Evolutionary conservation across 163 green algal genomes (phyloP).

Genomic region (Volvox carteri): DNA sequence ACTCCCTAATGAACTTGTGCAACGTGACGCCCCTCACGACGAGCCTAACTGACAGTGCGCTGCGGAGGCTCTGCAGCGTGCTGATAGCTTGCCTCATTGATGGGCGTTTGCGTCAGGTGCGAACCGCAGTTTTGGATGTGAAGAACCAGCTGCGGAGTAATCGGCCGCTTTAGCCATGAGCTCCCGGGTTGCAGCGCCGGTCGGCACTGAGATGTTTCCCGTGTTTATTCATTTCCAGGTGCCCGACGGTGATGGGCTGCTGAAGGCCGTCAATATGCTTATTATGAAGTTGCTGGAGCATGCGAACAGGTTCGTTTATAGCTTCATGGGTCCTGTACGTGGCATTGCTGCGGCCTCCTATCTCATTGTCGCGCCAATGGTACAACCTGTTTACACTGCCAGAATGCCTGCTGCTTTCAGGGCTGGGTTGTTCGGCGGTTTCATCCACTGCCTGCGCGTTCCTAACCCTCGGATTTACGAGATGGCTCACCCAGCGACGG

Average conservation of each 20-base stretch:
- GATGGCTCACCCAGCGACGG: slow-evolving; percentile 11
- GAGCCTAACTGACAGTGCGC: slow-evolving; percentile 14
- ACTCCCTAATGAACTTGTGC: slow-evolving; percentile 93
- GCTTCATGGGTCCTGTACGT: too few species aligned
- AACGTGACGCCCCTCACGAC: slow-evolving; percentile 17
- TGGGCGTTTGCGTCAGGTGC: slow-evolving; percentile 67
- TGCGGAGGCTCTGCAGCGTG: slow-evolving; percentile 42
- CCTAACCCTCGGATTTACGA: slow-evolving; percentile 49
- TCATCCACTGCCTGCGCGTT: slow-evolving; percentile 55
- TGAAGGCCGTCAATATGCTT: slow-evolving; percentile 96
- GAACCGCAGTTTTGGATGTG: too few species aligned
- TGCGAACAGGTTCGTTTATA: slow-evolving; percentile 69
- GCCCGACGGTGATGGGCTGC: slow-evolving; percentile 85
- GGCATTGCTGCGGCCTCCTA: too few species aligned
- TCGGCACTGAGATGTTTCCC: too few species aligned
- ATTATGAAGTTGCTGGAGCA: slow-evolving; percentile 95
- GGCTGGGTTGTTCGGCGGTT: slow-evolving; percentile 54
- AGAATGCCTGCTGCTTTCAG: slow-evolving; percentile 18
- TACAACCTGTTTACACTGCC: not conserved
- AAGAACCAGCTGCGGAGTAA: too few species aligned
- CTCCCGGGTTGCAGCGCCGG: too few species aligned
- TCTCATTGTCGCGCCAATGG: not conserved
- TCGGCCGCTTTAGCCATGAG: too few species aligned
- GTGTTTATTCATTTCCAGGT: slow-evolving; percentile 60
- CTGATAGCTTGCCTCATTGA: slow-evolving; percentile 89